Evolutionary conservation across 352 stramenopile species (phyloP).

Genomic region (Phytophthora citricola): DNA sequence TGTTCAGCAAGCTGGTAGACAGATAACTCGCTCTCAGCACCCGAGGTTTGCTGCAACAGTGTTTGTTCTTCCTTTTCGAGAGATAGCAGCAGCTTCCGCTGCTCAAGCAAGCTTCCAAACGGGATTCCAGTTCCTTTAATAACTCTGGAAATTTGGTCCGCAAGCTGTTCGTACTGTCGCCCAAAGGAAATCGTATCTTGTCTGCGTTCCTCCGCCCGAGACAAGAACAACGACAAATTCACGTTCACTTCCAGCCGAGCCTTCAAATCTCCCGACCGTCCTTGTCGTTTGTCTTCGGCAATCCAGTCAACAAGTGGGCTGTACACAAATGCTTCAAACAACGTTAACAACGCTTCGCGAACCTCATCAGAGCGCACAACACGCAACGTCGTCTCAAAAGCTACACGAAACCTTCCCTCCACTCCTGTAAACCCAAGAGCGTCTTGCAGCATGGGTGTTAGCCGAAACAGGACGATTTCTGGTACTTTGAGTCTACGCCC

Average conservation of each 20-base stretch:
- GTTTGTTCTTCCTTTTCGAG: constrained; percentile 39
- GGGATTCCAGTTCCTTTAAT: constrained; percentile 27
- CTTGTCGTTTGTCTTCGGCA: constrained; percentile 45
- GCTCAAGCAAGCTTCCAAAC: constrained; percentile 26
- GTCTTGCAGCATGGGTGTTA: constrained; percentile 86
- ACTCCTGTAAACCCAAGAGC: constrained; percentile 78
- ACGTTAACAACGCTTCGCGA: constrained; percentile 71
- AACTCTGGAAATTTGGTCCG: constrained; percentile 24
- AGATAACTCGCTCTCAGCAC: constrained; percentile 16
- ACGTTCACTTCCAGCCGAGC: constrained; percentile 84
- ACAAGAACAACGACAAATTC: constrained; percentile 88
- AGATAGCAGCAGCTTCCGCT: constrained; percentile 23
- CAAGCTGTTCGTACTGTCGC: constrained; percentile 37
- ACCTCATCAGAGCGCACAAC: constrained; percentile 68
- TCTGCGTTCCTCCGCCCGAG: constrained; percentile 74
- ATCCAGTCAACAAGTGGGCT: constrained; percentile 86
- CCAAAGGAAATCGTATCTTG: constrained; percentile 67
- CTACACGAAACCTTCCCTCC: constrained; percentile 74
- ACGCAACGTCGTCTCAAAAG: constrained; percentile 78
- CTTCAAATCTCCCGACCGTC: constrained; percentile 56
- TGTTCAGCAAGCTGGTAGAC: constrained; percentile 11
- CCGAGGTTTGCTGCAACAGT: constrained; percentile 19
- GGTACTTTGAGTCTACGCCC: constrained; percentile 87
- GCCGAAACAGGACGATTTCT: constrained; percentile 91
- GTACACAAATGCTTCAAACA: constrained; percentile 90